Conservation (phyloP, 441 rosid species). For the Metrosideros polymorpha region DNA sequence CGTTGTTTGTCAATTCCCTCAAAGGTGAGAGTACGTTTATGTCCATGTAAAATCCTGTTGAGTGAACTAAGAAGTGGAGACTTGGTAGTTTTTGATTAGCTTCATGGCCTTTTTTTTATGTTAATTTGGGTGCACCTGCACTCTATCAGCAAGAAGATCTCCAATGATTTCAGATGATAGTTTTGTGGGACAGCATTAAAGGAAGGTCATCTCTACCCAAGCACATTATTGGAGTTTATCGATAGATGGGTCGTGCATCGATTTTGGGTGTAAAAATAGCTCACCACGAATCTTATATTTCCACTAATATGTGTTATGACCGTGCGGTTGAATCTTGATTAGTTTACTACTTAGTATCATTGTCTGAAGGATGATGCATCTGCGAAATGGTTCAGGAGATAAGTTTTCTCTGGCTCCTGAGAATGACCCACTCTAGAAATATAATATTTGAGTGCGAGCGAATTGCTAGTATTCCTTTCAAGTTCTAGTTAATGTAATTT, state of each 20-base stretch:
- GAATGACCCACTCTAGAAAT: not conserved
- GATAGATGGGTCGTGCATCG: not conserved
- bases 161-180: not conserved
- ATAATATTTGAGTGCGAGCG: not conserved
- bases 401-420: not conserved
- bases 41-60: not conserved
- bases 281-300: not conserved
- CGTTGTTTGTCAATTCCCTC: not conserved
- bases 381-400: not conserved
- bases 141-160: not conserved
- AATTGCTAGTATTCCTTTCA: not conserved
- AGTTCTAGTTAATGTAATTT: not conserved
- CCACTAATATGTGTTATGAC: not conserved
- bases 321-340: not conserved
- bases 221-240: not conserved
- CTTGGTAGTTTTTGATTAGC: not conserved
- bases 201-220: not conserved
- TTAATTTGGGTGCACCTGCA: not conserved
- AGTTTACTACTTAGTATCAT: not conserved
- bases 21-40: not conserved
- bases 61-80: not conserved
- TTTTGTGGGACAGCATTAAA: not conserved
- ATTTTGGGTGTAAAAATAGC: not conserved
- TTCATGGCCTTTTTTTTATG: not conserved
- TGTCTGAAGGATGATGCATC: not conserved